phyloP scores from a whole-genome alignment of 2,329 filamentous ascomycete species.

The Arthrocladium fulminans region DNA sequence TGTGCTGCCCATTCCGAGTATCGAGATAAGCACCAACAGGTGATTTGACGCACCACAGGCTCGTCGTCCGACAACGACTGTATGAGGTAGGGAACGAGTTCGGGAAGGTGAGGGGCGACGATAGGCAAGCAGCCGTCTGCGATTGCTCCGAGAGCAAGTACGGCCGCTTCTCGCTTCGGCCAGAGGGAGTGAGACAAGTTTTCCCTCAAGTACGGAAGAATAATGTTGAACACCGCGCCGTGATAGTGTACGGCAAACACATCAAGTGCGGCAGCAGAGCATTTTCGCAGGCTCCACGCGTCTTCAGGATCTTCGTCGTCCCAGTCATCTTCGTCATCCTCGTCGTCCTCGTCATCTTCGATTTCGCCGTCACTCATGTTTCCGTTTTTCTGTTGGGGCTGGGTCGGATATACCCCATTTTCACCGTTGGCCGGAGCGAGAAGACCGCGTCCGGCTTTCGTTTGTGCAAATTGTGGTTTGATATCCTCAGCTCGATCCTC shows the following conservation, averaged over 20 bases:
- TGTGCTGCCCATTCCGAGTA: constrained; percentile 89
- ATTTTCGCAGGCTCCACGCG: constrained; percentile 91
- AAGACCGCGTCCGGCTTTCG: constrained; percentile 47
- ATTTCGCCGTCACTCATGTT: constrained; percentile 84
- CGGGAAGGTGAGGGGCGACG: constrained; percentile 80
- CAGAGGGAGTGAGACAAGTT: constrained; percentile 84
- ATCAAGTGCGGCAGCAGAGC: constrained; percentile 89
- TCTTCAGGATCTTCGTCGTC: constrained; percentile 72
- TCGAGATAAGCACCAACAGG: constrained; percentile 90
- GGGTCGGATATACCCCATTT: constrained; percentile 43
- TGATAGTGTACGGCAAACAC: constrained; percentile 89
- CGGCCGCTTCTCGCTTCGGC: constrained; percentile 87
- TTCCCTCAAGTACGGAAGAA: constrained; percentile 82
- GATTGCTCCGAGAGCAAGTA: constrained; percentile 86
- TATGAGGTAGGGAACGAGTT: constrained; percentile 83
- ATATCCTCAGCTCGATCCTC: constrained; percentile 88
- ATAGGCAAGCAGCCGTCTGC: constrained; percentile 88
- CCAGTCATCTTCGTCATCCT: constrained; percentile 62
- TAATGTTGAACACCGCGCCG: constrained; percentile 77
- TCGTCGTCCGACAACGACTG: constrained; percentile 74
- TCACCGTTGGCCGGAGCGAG: constrained; percentile 34
- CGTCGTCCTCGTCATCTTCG: constrained; percentile 59
- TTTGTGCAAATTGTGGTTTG: constrained; percentile 80
- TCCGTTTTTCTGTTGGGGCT: constrained; percentile 46
- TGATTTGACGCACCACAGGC: constrained; percentile 90